Evolutionary conservation across 257 asterid species (phyloP).

Genomic region (Henckelia pumila): DNA sequence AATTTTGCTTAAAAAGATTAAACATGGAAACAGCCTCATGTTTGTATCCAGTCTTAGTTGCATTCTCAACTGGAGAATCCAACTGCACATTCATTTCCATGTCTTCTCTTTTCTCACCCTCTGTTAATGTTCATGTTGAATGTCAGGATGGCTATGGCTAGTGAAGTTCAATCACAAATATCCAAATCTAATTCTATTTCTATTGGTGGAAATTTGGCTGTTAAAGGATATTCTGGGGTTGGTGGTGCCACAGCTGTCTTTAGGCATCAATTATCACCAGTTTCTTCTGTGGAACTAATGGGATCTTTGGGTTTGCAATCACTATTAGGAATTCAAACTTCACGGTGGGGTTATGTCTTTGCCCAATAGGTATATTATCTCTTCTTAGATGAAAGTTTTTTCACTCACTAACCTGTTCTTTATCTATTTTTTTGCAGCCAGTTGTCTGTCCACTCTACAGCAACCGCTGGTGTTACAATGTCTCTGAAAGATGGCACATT

Average conservation of each 20-base stretch:
- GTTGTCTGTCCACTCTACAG: constrained; percentile 77
- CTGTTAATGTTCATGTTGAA: constrained; percentile 26
- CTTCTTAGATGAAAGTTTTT: constrained; percentile 14
- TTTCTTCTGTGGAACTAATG: constrained; percentile 69
- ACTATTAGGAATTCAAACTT: constrained; percentile 66
- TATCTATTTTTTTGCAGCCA: constrained; percentile 48
- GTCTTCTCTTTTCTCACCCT: constrained; percentile 20
- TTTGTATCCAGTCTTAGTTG: constrained; percentile 10
- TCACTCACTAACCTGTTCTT: constrained; percentile 17
- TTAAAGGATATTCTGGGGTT: constrained; percentile 61
- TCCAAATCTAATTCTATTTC: constrained; percentile 63
- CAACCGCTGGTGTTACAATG: constrained; percentile 70
- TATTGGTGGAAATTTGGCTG: constrained; percentile 84
- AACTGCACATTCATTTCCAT: not conserved
- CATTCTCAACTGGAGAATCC: not conserved
- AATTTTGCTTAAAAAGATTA: constrained; percentile 2
- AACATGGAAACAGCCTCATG: constrained; percentile 15
- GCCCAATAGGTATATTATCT: constrained; percentile 4
- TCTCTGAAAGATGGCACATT: constrained; percentile 89
- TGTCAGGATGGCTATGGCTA: constrained; percentile 92
- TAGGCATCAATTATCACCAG: constrained; percentile 75
- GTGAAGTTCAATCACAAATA: constrained; percentile 76
- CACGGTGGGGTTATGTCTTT: constrained; percentile 54
- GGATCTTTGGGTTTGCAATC: constrained; percentile 85
- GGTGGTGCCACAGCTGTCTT: constrained; percentile 76